Percentiles rank a stretch among this genome's conserved stretches.
Evolutionary conservation across 257 asterid genomes (phyloP).

Genomic region (Solanum peruvianum): DNA sequence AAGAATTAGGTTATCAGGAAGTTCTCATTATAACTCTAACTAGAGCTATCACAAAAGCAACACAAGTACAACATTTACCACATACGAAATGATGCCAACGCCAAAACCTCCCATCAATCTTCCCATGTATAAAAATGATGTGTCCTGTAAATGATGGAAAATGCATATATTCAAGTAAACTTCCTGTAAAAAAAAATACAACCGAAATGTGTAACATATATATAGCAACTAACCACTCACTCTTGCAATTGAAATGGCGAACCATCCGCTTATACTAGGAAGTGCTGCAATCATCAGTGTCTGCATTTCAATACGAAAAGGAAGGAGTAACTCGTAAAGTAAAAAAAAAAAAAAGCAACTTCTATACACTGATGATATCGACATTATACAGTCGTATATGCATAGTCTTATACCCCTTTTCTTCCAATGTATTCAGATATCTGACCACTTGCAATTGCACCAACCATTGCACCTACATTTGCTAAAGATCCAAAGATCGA

Average conservation of each 20-base stretch:
- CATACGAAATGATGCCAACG: constrained; percentile 78
- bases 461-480: constrained; percentile 92
- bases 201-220: not conserved
- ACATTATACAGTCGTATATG: too few relatives aligned
- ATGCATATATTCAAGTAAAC: not conserved
- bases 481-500: constrained; percentile 81
- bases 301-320: constrained; percentile 27
- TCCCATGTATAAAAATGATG: constrained; percentile 86
- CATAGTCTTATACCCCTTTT: constrained; percentile 64
- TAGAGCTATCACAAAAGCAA: not conserved
- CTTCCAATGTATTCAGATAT: constrained; percentile 73
- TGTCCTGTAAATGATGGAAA: constrained; percentile 25
- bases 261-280: constrained; percentile 85
- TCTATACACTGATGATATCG: not conserved
- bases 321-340: not conserved
- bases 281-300: constrained; percentile 74
- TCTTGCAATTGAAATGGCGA: constrained; percentile 68
- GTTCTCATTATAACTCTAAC: not conserved
- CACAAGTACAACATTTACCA: constrained; percentile 29
- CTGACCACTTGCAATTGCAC: constrained; percentile 86
- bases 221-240: constrained; percentile 22
- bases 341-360: not conserved
- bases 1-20: not conserved
- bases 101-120: constrained; percentile 84
- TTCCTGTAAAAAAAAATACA: not conserved